Evolutionary conservation across 1,284 basidiomycete genomes (phyloP), one percentile per base, ranked within the genome.

Genomic region (Boletus mariae): DNA sequence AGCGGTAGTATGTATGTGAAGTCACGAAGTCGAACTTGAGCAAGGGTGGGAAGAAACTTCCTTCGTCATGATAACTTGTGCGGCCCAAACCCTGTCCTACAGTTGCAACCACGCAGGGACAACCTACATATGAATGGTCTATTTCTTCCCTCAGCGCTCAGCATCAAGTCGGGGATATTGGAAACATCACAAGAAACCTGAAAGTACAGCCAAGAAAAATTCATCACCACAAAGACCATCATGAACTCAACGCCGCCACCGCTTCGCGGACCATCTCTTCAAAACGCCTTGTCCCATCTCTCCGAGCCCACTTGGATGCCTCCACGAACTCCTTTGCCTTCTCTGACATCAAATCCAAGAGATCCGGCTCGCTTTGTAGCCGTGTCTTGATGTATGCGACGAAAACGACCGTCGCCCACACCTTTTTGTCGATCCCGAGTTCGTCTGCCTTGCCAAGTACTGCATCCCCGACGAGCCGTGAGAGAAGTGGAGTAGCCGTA

Each of bases 341-440:
- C 34, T 66, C 67, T 29, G 59, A 47, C 44, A 79, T 45, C 9
- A 67, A 64, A 0, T 74, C 70, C 55, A 75, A 53, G 25, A 76
- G 42, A 17, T 75, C 70, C n/a, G 59, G 62, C 38, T 73, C 64
- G 23, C 53, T n/a, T 44, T 58, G 41, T 5, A 76, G 47, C 44
- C 66, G 64, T 40, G 54, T 63, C 55, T 62, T 58, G 61, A 78
- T 54, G 55, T 72, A 79, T 3, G 75, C 77, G 5, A 69, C 61
- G 2, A 66, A 73, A 11, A 79, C 64, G 6, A 66, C 70, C 3
- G 76, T 78, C 25, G 73, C 69, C 77, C 78, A 80, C 13, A 72
- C 52, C 5, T 43, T 57, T 20, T 45, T 57, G 31, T 69, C 69
- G 1, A 64, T 57, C 9, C 56, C 56, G 3, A 60, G 48, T 9